phyloP scores from a whole-genome alignment of 768 basidiomycete species.

The Lactarius indigo region DNA sequence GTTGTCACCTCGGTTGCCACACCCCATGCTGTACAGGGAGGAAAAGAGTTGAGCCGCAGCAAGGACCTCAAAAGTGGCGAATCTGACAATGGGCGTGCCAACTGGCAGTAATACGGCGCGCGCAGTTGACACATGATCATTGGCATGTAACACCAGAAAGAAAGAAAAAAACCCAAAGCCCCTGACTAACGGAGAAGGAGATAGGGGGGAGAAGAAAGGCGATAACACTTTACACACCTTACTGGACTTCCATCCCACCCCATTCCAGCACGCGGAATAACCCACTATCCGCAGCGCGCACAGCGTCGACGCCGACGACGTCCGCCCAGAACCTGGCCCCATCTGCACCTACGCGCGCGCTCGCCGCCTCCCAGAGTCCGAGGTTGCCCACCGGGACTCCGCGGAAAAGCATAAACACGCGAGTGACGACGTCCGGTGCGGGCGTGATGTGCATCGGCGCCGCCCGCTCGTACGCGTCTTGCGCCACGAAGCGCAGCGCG shows the following conservation, averaged over 20 bases:
- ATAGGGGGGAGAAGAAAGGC: background rate
- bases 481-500: slow-evolving; percentile 45
- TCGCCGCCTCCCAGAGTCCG: slow-evolving; percentile 29
- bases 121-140: background rate
- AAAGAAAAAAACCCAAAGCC: background rate
- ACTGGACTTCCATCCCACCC: slow-evolving; percentile 33
- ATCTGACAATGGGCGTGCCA: too few species aligned
- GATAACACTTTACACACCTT: background rate
- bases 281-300: slow-evolving; percentile 28
- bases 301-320: slow-evolving; percentile 37
- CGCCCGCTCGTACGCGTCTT: slow-evolving; percentile 40
- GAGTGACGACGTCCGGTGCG: slow-evolving; percentile 41
- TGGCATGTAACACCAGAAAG: background rate
- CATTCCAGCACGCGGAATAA: slow-evolving; percentile 45
- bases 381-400: slow-evolving; percentile 32
- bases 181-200: background rate
- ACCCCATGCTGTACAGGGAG: too few species aligned
- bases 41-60: too few species aligned
- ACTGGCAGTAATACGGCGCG: too few species aligned
- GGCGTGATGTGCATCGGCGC: slow-evolving; percentile 28
- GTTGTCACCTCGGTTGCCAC: too few species aligned
- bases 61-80: too few species aligned
- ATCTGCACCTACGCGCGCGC: slow-evolving; percentile 27
- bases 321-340: slow-evolving; percentile 32
- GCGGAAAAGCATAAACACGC: slow-evolving; percentile 48